A percentile compares a stretch with the other conserved stretches of the same genome.
Conservation (phyloP, 2,329 filamentous ascomycete genomes). For the Verticillium longisporum region DNA sequence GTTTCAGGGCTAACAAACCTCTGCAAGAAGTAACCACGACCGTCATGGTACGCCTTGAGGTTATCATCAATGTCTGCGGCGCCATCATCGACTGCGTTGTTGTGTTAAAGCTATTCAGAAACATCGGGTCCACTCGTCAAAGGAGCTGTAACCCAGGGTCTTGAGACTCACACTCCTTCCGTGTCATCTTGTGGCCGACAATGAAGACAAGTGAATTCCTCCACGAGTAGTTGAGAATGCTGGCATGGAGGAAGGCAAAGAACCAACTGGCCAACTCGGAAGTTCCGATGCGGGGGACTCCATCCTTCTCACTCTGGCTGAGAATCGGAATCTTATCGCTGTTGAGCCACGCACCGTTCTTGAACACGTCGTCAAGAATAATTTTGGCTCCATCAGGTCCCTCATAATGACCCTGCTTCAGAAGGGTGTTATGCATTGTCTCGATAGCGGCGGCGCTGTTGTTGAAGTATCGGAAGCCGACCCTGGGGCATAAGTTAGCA, state of each 20-base stretch:
- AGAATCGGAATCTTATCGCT: not conserved
- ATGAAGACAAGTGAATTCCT: not conserved
- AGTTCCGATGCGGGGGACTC: not conserved
- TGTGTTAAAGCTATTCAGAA: not conserved
- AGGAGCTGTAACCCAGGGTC: not conserved
- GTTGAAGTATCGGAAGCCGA: not conserved
- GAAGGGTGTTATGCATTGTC: not conserved
- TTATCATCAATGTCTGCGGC: not conserved
- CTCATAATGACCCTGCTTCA: not conserved
- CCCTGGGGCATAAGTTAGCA: not conserved
- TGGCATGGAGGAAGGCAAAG: not conserved
- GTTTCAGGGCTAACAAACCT: not conserved
- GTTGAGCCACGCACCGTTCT: not conserved
- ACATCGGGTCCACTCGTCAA: not conserved
- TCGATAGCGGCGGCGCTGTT: not conserved
- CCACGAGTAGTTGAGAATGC: not conserved
- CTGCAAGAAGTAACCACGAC: not conserved
- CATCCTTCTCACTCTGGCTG: not conserved
- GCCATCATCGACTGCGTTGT: not conserved
- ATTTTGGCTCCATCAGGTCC: not conserved
- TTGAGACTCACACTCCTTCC: not conserved
- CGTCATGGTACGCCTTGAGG: not conserved
- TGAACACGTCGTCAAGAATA: not conserved
- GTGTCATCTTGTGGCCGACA: not conserved
- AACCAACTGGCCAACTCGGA: not conserved